Base-by-base conservation (phyloP, 2,329 filamentous ascomycete genomes). In the Falciphora oryzae region DNA sequence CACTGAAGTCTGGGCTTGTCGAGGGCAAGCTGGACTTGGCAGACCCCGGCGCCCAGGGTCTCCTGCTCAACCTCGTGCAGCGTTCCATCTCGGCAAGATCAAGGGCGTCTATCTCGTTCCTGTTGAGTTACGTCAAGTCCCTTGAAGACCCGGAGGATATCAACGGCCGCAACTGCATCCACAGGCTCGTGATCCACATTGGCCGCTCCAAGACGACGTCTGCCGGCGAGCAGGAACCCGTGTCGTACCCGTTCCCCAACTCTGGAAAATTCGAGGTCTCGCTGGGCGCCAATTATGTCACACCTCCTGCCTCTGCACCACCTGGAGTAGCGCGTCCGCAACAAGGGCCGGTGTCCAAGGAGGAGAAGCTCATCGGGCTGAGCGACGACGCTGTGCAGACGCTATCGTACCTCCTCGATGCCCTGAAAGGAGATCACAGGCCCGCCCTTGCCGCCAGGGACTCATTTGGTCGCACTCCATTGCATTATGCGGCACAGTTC, bases 401-500 rank as follows among this genome's bases (percentile, higher is more conserved):
- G 57, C 77, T 89, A 14, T 73, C 77, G 2, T 85, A 81, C 65
- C 73, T 89, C 4, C 81, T 99, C 5, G 88, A 93, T 60, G 81
- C 83, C 32, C 81, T 99, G 10, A 84, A 80, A 14, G 81, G 84
- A 0, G 79, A 84, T 13, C 94, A 98, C 69, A 85, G 89, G 14
- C 68, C 74, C 16, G 89, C 89, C 0, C 79, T 98, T 14, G 80
- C 84, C 62, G 84, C 85, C 16, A 87, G 84, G 66, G 94, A 98
- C 76, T 83, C 87, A 0, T 90, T 94, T 66, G 93, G 92, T 3
- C 89, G 94, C 5, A 83, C 94, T 18, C 93, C 94, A 1, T 81
- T 98, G 14, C 94, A 98, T 74, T 97, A 97, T 73, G 93, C 93
- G 3, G 94, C 95, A 0, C 93, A 98, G 74, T 97, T 96, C 73